A percentile compares a stretch with the other conserved stretches of the same genome.
phyloP scores from a whole-genome alignment of 202 grass and related monocot species.

The Setaria viridis region DNA sequence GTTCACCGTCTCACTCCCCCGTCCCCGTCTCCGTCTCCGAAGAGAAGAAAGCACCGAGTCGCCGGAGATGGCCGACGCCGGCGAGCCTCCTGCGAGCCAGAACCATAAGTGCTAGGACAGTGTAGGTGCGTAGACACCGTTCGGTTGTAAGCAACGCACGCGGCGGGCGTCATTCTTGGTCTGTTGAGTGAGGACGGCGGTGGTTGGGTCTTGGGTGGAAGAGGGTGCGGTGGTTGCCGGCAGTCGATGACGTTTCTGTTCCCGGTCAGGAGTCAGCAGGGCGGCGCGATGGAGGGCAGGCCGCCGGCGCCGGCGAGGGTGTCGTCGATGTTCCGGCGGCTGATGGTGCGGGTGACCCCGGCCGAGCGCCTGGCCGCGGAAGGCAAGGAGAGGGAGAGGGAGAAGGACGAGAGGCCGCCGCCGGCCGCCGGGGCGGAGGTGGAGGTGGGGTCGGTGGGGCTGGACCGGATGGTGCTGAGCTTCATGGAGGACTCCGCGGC shows the following conservation, averaged over 20 bases:
- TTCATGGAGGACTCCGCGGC: conserved; percentile 73
- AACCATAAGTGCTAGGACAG: not conserved
- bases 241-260: conserved; percentile 62
- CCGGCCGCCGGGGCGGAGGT: conserved; percentile 5
- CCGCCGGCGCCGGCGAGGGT: conserved; percentile 25
- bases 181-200: conserved; percentile 7
- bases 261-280: conserved; percentile 50
- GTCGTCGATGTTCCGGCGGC: conserved; percentile 58
- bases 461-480: conserved; percentile 76
- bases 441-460: conserved; percentile 55
- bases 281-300: conserved; percentile 34
- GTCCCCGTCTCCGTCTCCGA: conserved; percentile 2
- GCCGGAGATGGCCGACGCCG: conserved; percentile 36
- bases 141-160: not conserved
- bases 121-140: not conserved
- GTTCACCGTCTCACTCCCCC: not conserved
- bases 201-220: not conserved
- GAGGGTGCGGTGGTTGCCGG: conserved; percentile 6
- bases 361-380: conserved; percentile 29
- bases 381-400: conserved; percentile 26
- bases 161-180: conserved; percentile 19
- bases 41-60: not conserved
- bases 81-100: not conserved
- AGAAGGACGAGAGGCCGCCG: conserved; percentile 43
- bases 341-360: conserved; percentile 48